Conservation (phyloP, 176 grass and related monocot genomes). For the Hordeum marinum region DNA sequence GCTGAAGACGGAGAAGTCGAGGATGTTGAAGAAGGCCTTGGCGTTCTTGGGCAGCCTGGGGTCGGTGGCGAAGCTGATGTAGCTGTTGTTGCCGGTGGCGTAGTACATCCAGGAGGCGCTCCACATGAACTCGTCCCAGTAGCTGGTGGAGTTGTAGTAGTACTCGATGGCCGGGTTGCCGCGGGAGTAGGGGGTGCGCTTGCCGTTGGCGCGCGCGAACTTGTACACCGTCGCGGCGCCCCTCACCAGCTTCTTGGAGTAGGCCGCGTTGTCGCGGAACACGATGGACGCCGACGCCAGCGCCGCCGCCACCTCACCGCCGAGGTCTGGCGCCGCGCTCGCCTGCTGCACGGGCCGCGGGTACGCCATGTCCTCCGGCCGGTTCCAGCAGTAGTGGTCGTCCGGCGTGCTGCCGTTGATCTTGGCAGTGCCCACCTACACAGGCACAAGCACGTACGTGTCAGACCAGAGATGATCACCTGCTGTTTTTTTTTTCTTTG, state of each 20-base stretch:
- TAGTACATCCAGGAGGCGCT: conserved; percentile 97
- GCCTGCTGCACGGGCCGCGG: conserved; percentile 17
- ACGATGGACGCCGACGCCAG: conserved; percentile 85
- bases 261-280: conserved; percentile 72
- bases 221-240: conserved; percentile 71
- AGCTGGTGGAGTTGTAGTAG: conserved; percentile 82
- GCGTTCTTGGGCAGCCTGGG: conserved; percentile 71
- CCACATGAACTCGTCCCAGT: conserved; percentile 99
- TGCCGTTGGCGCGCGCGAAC: conserved; percentile 53
- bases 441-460: background rate
- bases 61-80: conserved; percentile 79
- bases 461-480: background rate
- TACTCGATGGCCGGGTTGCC: conserved; percentile 45
- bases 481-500: background rate
- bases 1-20: conserved; percentile 80
- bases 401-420: conserved; percentile 46
- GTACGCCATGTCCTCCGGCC: conserved; percentile 97
- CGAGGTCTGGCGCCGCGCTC: conserved; percentile 57
- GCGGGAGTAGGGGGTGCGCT: conserved; percentile 50
- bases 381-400: conserved; percentile 91
- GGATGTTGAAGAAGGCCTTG: conserved; percentile 48
- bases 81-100: conserved; percentile 77
- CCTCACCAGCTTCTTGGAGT: conserved; percentile 71
- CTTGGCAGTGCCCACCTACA: conserved; percentile 54
- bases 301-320: conserved; percentile 76